A percentile compares a stretch with the other conserved stretches of the same genome.
Evolutionary conservation across 345 rosid genomes (phyloP).

Genomic region (Chamaenerion angustifolium): DNA sequence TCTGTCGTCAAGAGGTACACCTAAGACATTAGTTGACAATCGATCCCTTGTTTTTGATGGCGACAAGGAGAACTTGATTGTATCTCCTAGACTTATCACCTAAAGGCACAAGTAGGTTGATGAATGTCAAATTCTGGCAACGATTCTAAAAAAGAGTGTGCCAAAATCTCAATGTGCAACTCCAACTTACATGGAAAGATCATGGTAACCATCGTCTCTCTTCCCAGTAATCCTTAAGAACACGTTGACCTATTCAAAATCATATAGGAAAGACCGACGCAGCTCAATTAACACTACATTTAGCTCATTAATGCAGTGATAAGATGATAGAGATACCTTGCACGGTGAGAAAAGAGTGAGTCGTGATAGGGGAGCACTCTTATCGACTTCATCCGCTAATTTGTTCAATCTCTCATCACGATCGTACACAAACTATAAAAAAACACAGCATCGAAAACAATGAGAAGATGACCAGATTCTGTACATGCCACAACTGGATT

Average conservation of each 20-base stretch:
- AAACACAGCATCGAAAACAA: slow-evolving; percentile 7
- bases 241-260: slow-evolving; percentile 54
- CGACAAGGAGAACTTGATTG: slow-evolving; percentile 76
- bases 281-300: not conserved
- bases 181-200: slow-evolving; percentile 69
- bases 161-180: not conserved
- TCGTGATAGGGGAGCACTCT: slow-evolving; percentile 78
- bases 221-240: slow-evolving; percentile 79
- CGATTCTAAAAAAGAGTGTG: too few relatives aligned
- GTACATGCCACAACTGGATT: not conserved
- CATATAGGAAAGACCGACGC: not conserved
- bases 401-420: slow-evolving; percentile 73
- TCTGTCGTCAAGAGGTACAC: slow-evolving; percentile 74
- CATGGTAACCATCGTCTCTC: slow-evolving; percentile 90
- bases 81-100: slow-evolving; percentile 86
- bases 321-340: slow-evolving; percentile 36
- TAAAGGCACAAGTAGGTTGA: slow-evolving; percentile 12
- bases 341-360: slow-evolving; percentile 92
- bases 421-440: slow-evolving; percentile 55
- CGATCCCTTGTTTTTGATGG: slow-evolving; percentile 65
- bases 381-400: slow-evolving; percentile 65
- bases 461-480: slow-evolving; percentile 6
- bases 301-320: not conserved
- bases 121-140: not conserved
- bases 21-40: slow-evolving; percentile 63